phyloP scores from a whole-genome alignment of 345 rosid genomes.

The Raphanus raphanistrum region DNA sequence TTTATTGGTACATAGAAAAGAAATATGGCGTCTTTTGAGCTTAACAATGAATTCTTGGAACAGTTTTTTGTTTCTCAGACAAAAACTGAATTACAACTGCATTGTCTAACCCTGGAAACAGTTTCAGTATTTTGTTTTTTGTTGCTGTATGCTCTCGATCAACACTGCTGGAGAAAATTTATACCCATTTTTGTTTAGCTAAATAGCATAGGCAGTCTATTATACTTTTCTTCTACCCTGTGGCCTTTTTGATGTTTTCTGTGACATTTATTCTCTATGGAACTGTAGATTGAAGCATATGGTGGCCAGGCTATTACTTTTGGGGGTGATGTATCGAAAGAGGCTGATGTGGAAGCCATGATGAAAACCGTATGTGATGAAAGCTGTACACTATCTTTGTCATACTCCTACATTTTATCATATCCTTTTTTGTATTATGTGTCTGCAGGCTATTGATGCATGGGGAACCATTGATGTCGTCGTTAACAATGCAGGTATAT shows the following conservation, averaged over 20 bases:
- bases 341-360: conserved; percentile 91
- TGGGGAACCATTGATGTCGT: conserved; percentile 97
- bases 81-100: neutral
- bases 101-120: neutral
- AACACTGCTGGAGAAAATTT: too few relatives aligned
- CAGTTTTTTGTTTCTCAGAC: neutral
- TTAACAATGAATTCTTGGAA: neutral
- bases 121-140: neutral
- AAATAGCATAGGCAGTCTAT: too few relatives aligned
- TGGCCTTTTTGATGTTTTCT: neutral
- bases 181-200: too few relatives aligned
- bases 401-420: neutral
- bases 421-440: neutral
- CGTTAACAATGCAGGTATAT: conserved; percentile 92
- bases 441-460: conserved; percentile 75
- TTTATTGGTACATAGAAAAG: neutral
- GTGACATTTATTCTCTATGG: neutral
- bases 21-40: neutral
- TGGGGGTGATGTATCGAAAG: conserved; percentile 96
- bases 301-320: conserved; percentile 94
- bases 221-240: neutral
- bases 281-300: conserved; percentile 73
- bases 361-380: conserved; percentile 74
- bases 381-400: neutral
- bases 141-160: conserved; percentile 5